Base-by-base conservation (phyloP, 176 grass and related monocot genomes). In the Canna indica region DNA sequence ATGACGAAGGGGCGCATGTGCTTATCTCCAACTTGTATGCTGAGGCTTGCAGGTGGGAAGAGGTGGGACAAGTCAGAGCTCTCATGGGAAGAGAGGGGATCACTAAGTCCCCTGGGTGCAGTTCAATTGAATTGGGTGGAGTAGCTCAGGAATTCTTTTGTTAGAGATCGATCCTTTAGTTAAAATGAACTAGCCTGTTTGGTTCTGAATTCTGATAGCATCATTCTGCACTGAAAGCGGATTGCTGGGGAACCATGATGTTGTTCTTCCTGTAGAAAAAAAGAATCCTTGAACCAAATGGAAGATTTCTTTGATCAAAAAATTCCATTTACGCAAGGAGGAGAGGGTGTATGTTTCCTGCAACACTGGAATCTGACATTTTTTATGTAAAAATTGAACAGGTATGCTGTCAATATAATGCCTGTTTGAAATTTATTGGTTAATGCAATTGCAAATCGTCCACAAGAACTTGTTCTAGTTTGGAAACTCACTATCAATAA, bases 1-100 rank as follows among this genome's bases (percentile, higher is more conserved):
- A 81, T 77, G 91, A 96, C 58, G 85, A 62, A 53, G 85, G 83
- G 32, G 36, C 70, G 28, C 85, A 86, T 82, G 85, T 91, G 46
- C 81, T 88, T 18, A 56, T 96, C 64, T 84, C 91, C 17, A 84
- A 91, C 73, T 81, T 91, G 29, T 85, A 88, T 83, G 81, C 88
- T 62, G 81, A 86, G 76, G 76, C 73, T 63, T 67, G 70, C 62
- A 75, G 61, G 31, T 91, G 88, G 88, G 83, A 89, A 74, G 76
- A 91, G 69, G 83, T 91, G 32, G 35, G 81, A 24, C 58, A 73
- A 53, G 77, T 84, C 66, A 91, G 92, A 83, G 65, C 46, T 15
- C 66, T 68, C 48, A 88, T 91, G 83, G 73, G 27, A 78, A 83
- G 36, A 56, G 84, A 61, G 36, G 74, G 79, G 63, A 78, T 88